Conservation (phyloP, 139 green algal species). For the Chlorella sp. region DNA sequence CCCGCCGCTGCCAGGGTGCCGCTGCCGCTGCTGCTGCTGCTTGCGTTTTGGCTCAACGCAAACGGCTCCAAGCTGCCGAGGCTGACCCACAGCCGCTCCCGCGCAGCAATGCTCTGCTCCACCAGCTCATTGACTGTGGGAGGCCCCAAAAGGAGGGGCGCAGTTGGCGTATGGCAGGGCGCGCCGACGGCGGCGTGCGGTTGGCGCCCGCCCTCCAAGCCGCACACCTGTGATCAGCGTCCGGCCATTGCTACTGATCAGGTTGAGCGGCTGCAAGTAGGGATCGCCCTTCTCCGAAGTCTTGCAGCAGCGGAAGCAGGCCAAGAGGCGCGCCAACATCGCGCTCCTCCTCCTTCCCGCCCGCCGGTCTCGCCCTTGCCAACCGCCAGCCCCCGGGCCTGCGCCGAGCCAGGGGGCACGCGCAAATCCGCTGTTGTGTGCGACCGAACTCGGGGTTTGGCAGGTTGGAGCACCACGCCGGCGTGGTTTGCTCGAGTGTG, state of each 20-base stretch:
- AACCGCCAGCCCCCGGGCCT: background rate
- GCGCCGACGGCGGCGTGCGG: background rate
- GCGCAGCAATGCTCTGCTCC: conserved; percentile 34
- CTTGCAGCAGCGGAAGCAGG: conserved; percentile 33
- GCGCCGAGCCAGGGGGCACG: background rate
- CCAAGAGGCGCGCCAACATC: conserved; percentile 7
- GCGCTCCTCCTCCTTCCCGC: background rate
- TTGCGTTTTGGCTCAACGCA: conserved; percentile 35
- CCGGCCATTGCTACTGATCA: conserved; percentile 38
- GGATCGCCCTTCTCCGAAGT: conserved; percentile 21
- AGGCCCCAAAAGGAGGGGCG: background rate
- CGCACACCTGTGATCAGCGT: conserved; percentile 6
- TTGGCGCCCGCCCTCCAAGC: no score
- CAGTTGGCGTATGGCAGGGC: background rate
- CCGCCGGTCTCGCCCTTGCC: no score
- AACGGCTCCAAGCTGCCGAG: conserved; percentile 56
- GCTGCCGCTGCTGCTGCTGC: conserved; percentile 14
- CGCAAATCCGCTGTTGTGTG: no score
- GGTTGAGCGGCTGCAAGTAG: conserved; percentile 56
- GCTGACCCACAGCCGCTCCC: conserved; percentile 35
- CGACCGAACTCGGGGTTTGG: background rate
- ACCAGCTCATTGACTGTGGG: conserved; percentile 52
- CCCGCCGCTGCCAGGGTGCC: no score
- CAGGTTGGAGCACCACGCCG: background rate
- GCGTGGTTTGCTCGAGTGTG: no score